Evolutionary conservation across 768 basidiomycete species (phyloP).

Genomic region (Lentinula sp.): DNA sequence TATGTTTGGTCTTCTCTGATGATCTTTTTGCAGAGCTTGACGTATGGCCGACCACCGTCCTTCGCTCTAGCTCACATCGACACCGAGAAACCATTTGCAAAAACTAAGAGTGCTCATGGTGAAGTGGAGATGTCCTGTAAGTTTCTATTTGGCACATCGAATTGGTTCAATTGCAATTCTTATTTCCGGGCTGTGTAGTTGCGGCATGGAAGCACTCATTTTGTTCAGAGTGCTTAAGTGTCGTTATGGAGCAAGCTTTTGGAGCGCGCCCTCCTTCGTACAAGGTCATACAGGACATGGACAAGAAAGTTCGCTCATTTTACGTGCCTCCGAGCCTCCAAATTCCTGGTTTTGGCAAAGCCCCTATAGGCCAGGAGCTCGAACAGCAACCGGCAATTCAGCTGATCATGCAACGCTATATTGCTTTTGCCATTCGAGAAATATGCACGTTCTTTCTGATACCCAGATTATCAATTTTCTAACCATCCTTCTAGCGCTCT

Average conservation of each 20-base stretch:
- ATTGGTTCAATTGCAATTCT: background rate
- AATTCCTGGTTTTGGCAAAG: slow-evolving; percentile 56
- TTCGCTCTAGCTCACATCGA: slow-evolving; percentile 53
- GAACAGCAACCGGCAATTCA: slow-evolving; percentile 42
- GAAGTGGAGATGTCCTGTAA: slow-evolving; percentile 60
- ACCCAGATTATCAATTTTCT: background rate
- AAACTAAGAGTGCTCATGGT: slow-evolving; percentile 35
- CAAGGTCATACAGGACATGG: slow-evolving; percentile 55
- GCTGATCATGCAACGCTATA: slow-evolving; percentile 63
- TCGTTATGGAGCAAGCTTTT: slow-evolving; percentile 65
- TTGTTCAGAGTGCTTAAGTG: slow-evolving; percentile 51
- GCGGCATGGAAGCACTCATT: slow-evolving; percentile 68
- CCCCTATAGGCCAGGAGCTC: slow-evolving; percentile 31
- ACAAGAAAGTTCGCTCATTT: slow-evolving; percentile 58
- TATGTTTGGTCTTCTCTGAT: background rate
- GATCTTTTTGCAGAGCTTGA: slow-evolving; percentile 45
- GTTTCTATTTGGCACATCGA: slow-evolving; percentile 15
- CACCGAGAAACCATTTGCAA: slow-evolving; percentile 43
- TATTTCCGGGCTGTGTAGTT: slow-evolving; percentile 28
- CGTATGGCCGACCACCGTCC: slow-evolving; percentile 67
- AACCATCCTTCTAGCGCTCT: slow-evolving; percentile 36
- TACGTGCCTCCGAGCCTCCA: slow-evolving; percentile 61
- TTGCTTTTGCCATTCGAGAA: slow-evolving; percentile 61
- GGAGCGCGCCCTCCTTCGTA: slow-evolving; percentile 58
- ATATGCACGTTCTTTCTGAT: slow-evolving; percentile 38